Base-by-base conservation (phyloP, 495 filamentous ascomycete genomes). In the Sordaria brevicollis region DNA sequence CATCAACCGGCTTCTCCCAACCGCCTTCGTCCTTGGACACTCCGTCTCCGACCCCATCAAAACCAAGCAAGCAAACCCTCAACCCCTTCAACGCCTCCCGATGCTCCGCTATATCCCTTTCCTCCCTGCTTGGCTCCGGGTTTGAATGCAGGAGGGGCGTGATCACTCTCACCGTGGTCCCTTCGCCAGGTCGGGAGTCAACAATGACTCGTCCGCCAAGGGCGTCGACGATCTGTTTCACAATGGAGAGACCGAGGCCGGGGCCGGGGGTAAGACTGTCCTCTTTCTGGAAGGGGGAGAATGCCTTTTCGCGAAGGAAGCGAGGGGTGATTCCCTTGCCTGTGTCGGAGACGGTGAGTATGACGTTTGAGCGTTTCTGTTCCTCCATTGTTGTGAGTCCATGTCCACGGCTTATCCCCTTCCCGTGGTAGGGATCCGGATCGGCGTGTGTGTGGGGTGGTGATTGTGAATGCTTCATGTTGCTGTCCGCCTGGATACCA, bases 221-320 rank as follows among this genome's bases (percentile, higher is more conserved):
- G 38, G 83, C 84, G 35, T 80, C 82, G 5, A 91, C 81, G 10
- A 93, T 84, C 66, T 91, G 89, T 25, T 85, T 85, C 0, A 92
- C 88, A 65, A 93, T 88, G 54, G 86, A 87, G 37, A 93, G 83
- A 0, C 90, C 90, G 1, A 92, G 83, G 1, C 92, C 91, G 7
- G 89, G 87, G 13, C 92, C 92, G 10, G 86, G 82, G 0, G 86
- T 83, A 13, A 91, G 81, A 2, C 81, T 79, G 71, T 91, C 85
- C 75, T 93, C 91, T 70, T 94, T 91, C 0, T 86, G 80, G 71
- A 93, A 94, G 0, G 91, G 89, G 13, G 85, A 86, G 74, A 88
- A 94, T 0, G 92, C 76, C 13, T 85, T 82, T 65, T 89, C 84
- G 21, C 86, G 84, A n/a, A 93, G 78, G 73, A 88, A 94, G 17